Base-by-base conservation (phyloP, 306 rosid genomes). In the Cicer chorassanicum region DNA sequence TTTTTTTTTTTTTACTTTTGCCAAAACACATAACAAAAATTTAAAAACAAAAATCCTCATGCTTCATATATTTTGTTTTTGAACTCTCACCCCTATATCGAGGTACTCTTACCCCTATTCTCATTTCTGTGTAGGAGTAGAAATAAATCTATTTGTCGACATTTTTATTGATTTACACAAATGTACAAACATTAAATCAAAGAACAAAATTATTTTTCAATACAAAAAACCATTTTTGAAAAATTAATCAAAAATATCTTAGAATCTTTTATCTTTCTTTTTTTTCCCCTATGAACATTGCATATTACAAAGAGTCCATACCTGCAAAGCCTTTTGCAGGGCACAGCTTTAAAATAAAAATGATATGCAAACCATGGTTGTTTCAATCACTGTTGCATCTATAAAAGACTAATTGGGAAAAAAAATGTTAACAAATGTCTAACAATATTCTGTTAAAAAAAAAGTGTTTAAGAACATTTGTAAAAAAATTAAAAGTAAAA, bases 331-430 rank as follows among this genome's bases (percentile, higher is more conserved):
- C 29, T 21, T 21, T 21, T 0, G 29, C 2, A 21, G 29, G 29
- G 29, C 29, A 21, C 2, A 21, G 2, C 29, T 21, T 21, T 8
- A n/a, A 50, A 50, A 50, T 6, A 1, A 21, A 7, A 50, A 73
- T 84, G 87, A 73, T 65, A 84, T 72, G 57, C 50, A 72, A 59
- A 18, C 72, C 42, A 46, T 68, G 12, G 57, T 74, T 14, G 65
- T 53, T 65, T 81, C 85, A 78, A 86, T 81, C 83, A 86, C 76
- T 76, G 71, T 15, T 55, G 59, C 63, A 59, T 44, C 59, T 65
- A 62, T 50, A 62, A 59, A 54, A 78, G 67, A 21, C 36, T 49
- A 45, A 49, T 40, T 34, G n/a, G 4, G 44, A 65, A 18, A 4
- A 8, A 24, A 68, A 21, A 21, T 21, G 29, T 21, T 21, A 21